Evolutionary conservation across 73 alveolate species (phyloP).

Genomic region (Blepharisma stoltei): DNA sequence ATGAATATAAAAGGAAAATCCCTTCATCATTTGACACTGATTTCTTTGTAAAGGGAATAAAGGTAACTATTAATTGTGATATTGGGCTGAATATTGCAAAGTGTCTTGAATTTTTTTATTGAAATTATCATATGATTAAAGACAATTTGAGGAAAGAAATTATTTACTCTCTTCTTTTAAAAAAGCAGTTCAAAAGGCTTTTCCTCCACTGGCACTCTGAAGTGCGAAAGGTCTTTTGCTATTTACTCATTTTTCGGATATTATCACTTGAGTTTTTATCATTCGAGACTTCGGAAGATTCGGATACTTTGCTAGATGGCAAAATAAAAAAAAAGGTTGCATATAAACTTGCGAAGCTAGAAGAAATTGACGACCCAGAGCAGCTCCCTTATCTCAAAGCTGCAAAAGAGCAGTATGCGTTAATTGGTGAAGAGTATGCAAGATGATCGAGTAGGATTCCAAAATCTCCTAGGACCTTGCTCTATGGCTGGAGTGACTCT

Average conservation of each 20-base stretch:
- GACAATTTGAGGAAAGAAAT: neutral
- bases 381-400: too few relatives aligned
- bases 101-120: neutral
- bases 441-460: too few relatives aligned
- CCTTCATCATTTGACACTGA: neutral
- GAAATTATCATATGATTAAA: neutral
- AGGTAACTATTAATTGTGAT: neutral
- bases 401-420: too few relatives aligned
- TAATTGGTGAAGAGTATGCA: too few relatives aligned
- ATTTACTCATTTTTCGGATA: neutral
- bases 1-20: neutral
- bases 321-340: too few relatives aligned
- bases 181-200: neutral
- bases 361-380: too few relatives aligned
- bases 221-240: neutral
- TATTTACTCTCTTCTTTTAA: neutral
- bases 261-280: neutral
- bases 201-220: neutral
- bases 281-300: neutral
- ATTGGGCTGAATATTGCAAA: neutral
- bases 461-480: neutral
- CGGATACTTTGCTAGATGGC: too few relatives aligned
- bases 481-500: neutral
- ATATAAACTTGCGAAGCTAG: too few relatives aligned
- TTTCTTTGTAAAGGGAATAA: neutral